Conservation (phyloP, 352 stramenopile species). For the Pythium phragmiticola region DNA sequence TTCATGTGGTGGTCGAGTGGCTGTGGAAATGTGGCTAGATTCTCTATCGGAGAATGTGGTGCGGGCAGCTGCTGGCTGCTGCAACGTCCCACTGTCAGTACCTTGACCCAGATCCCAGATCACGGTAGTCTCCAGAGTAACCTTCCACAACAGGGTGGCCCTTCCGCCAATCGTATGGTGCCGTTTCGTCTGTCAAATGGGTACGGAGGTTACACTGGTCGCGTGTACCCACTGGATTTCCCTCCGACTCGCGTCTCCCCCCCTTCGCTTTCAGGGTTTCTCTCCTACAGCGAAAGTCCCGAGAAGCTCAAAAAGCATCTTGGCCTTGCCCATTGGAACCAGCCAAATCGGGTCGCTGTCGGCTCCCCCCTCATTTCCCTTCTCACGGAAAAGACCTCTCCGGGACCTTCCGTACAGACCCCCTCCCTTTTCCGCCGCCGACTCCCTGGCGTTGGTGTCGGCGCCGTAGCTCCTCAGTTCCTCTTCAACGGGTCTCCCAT, state of each 20-base stretch:
- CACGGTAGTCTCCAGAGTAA: constrained; percentile 13
- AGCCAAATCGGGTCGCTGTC: background rate
- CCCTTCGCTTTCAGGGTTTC: background rate
- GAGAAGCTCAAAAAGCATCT: background rate
- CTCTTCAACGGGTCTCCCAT: background rate
- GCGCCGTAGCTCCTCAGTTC: no score
- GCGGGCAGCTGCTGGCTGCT: constrained; percentile 11
- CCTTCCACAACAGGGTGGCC: constrained; percentile 18
- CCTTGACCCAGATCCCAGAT: background rate
- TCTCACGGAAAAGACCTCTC: background rate
- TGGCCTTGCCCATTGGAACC: background rate
- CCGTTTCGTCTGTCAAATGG: constrained; percentile 20
- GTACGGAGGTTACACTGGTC: constrained; percentile 10
- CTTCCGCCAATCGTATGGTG: constrained; percentile 5
- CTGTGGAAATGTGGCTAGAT: constrained; percentile 2
- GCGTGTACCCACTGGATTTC: constrained; percentile 26
- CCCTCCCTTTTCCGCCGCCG: background rate
- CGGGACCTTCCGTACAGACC: background rate
- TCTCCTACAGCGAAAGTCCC: no score
- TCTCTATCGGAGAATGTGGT: background rate
- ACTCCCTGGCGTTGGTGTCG: background rate
- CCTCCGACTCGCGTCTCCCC: background rate
- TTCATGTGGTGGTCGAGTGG: background rate
- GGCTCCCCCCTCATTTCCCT: background rate
- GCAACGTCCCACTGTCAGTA: constrained; percentile 20